Percentiles rank a stretch among this genome's conserved stretches.
Evolutionary conservation across 345 rosid species (phyloP).

Genomic region (Gossypium rotundifolium): DNA sequence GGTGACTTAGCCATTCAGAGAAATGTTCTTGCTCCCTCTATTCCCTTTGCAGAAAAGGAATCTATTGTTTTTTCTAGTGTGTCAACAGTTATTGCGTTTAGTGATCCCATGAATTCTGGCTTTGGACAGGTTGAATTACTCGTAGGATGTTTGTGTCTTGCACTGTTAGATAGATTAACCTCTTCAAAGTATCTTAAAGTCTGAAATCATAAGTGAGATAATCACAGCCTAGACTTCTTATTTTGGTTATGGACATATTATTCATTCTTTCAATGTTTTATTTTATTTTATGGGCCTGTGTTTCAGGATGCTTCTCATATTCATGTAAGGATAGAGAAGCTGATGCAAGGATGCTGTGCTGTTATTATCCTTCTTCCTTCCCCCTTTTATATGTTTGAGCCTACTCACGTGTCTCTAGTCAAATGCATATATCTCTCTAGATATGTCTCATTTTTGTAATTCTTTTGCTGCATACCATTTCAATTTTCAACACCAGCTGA

Average conservation of each 20-base stretch:
- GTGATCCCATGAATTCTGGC: not conserved
- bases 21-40: not conserved
- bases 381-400: not conserved
- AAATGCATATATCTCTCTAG: not conserved
- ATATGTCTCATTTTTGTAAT: not conserved
- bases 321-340: conserved; percentile 3
- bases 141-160: not conserved
- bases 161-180: not conserved
- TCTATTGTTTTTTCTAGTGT: not conserved
- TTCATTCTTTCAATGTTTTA: not conserved
- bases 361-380: not conserved
- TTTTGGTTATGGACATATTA: not conserved
- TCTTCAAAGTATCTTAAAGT: not conserved
- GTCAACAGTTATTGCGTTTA: not conserved
- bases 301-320: conserved; percentile 5
- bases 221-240: not conserved
- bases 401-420: not conserved
- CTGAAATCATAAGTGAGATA: not conserved
- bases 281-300: not conserved
- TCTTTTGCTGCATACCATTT: conserved; percentile 8
- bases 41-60: not conserved
- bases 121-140: not conserved
- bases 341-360: not conserved
- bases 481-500: conserved; percentile 11
- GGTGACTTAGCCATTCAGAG: not conserved